phyloP scores from a whole-genome alignment of 2,329 filamentous ascomycete species.

The Aciculosporium take region DNA sequence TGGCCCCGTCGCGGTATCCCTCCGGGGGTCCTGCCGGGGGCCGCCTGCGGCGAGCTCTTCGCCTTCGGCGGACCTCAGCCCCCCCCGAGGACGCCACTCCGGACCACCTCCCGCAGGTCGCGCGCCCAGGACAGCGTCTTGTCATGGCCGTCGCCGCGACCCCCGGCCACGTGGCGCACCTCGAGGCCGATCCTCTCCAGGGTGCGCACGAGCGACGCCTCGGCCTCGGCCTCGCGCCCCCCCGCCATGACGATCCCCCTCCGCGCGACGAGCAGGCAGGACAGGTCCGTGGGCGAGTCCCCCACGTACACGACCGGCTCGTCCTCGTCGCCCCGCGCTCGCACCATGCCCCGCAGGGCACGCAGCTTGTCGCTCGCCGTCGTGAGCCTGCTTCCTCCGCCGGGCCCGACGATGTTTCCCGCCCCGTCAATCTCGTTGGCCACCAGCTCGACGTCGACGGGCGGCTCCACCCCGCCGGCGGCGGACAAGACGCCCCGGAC shows the following conservation, averaged over 20 bases:
- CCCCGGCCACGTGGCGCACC: slow-evolving; percentile 21
- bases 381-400: slow-evolving; percentile 11
- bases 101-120: slow-evolving; percentile 28
- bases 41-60: too few species aligned
- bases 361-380: slow-evolving; percentile 33
- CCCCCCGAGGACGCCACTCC: slow-evolving; percentile 8
- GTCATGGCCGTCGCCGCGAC: neutral
- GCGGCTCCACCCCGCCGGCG: slow-evolving; percentile 5
- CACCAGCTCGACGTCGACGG: slow-evolving; percentile 19
- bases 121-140: slow-evolving; percentile 26
- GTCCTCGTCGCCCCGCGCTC: slow-evolving; percentile 9
- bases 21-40: too few species aligned
- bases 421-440: slow-evolving; percentile 29
- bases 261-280: slow-evolving; percentile 29
- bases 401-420: slow-evolving; percentile 28
- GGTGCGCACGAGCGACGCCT: slow-evolving; percentile 20
- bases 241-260: slow-evolving; percentile 34
- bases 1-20: too few species aligned
- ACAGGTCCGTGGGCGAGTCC: slow-evolving; percentile 42
- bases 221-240: slow-evolving; percentile 10
- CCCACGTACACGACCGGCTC: slow-evolving; percentile 37
- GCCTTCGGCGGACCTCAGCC: too few species aligned
- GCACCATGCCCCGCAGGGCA: too few species aligned
- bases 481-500: slow-evolving; percentile 29
- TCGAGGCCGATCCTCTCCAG: slow-evolving; percentile 23